A percentile compares a stretch with the other conserved stretches of the same genome.
phyloP scores from a whole-genome alignment of 2,329 filamentous ascomycete species.

The Colletotrichum falcatum region DNA sequence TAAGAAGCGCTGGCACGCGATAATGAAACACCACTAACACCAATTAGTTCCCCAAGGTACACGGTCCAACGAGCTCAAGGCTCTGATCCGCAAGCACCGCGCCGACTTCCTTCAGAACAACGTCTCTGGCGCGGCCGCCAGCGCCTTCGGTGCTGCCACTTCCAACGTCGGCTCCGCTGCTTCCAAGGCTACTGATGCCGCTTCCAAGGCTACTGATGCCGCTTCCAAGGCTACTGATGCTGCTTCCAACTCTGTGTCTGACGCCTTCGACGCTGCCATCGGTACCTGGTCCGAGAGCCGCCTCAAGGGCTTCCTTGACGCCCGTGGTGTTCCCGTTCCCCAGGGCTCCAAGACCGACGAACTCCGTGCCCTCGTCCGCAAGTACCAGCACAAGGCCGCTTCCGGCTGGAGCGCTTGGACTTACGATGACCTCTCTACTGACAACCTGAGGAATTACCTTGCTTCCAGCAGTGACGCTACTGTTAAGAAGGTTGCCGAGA shows the following conservation, averaged over 20 bases:
- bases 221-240: slow-evolving; percentile 81
- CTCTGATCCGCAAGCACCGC: slow-evolving; percentile 89
- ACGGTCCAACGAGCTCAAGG: slow-evolving; percentile 88
- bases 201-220: slow-evolving; percentile 70
- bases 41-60: slow-evolving; percentile 87
- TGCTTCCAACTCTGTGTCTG: slow-evolving; percentile 70
- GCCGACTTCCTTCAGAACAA: slow-evolving; percentile 78
- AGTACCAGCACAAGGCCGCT: slow-evolving; percentile 77
- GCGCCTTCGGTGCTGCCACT: slow-evolving; percentile 77
- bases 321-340: slow-evolving; percentile 80
- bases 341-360: slow-evolving; percentile 78
- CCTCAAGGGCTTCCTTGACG: slow-evolving; percentile 82
- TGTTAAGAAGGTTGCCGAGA: slow-evolving; percentile 70
- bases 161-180: slow-evolving; percentile 81
- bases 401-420: slow-evolving; percentile 79
- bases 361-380: slow-evolving; percentile 79
- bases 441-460: slow-evolving; percentile 74
- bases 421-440: slow-evolving; percentile 80
- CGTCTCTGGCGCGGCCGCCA: slow-evolving; percentile 66
- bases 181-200: slow-evolving; percentile 79
- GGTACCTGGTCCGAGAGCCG: slow-evolving; percentile 79
- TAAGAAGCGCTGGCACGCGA: slow-evolving; percentile 41
- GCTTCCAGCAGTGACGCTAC: slow-evolving; percentile 63
- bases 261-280: slow-evolving; percentile 74
- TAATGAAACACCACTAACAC: background rate